phyloP scores from a whole-genome alignment of 306 rosid genomes.

The Crotalaria pallida region DNA sequence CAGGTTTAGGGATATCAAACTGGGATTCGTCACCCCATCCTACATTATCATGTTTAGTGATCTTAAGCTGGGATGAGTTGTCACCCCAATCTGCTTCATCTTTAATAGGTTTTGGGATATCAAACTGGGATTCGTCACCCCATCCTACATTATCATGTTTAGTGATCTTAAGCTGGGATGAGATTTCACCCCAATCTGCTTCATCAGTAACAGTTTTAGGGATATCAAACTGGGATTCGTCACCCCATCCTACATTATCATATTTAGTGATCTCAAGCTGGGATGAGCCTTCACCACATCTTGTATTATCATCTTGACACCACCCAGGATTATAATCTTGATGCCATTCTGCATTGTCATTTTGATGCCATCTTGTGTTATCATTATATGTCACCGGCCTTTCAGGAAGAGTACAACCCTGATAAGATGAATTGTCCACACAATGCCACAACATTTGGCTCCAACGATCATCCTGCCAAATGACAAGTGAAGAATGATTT shows the following conservation, averaged over 20 bases:
- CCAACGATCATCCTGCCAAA: conserved; percentile 75
- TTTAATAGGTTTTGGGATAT: conserved; percentile 33
- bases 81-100: conserved; percentile 87
- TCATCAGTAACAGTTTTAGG: conserved; percentile 46
- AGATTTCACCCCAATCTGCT: conserved; percentile 78
- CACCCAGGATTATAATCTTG: not conserved
- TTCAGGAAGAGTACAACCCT: conserved; percentile 73
- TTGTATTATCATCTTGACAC: not conserved
- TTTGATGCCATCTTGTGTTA: conserved; percentile 25
- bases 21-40: conserved; percentile 23
- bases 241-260: conserved; percentile 5
- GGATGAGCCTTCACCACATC: conserved; percentile 16
- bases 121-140: conserved; percentile 24
- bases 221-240: not conserved
- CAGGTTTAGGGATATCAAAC: conserved; percentile 39
- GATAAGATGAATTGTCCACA: conserved; percentile 67
- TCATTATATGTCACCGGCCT: conserved; percentile 29
- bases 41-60: not conserved
- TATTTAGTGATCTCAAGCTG: conserved; percentile 4
- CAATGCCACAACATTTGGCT: conserved; percentile 82
- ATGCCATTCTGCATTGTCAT: conserved; percentile 28
- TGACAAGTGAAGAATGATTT: conserved; percentile 2
- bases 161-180: too few relatives aligned
- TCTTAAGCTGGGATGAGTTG: too few relatives aligned
- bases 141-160: conserved; percentile 6